These are phyloP conservation scores for Astrocystis sublimbata DNA, from an alignment of 495 filamentous ascomycete genomes.

Conservation along the genomic window DNA sequence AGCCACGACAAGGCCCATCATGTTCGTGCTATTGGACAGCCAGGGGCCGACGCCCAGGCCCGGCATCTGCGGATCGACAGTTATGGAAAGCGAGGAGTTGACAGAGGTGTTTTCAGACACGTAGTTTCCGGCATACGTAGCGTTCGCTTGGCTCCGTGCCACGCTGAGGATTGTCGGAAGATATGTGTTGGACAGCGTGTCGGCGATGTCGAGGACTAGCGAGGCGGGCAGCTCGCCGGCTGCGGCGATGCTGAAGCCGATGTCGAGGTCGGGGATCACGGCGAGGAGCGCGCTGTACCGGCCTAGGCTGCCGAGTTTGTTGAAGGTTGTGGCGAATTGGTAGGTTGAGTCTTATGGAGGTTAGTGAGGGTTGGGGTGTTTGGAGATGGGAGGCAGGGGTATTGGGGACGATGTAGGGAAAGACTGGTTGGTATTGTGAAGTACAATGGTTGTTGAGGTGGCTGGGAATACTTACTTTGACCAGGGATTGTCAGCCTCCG, in stretches of 20 bases:
- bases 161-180: conserved; percentile 39
- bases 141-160: conserved; percentile 39
- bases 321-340: conserved; percentile 49
- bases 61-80: conserved; percentile 35
- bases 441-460: neutral
- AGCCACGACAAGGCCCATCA: conserved; percentile 37
- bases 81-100: conserved; percentile 45
- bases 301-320: conserved; percentile 55
- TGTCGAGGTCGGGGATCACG: conserved; percentile 55
- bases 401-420: neutral
- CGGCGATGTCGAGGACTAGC: conserved; percentile 37
- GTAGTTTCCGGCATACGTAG: conserved; percentile 42
- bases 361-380: neutral
- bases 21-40: conserved; percentile 53
- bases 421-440: neutral
- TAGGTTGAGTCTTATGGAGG: conserved; percentile 39
- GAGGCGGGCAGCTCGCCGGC: conserved; percentile 42
- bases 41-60: conserved; percentile 48
- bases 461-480: conserved; percentile 13
- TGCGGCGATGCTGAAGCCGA: conserved; percentile 53
- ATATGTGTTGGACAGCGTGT: conserved; percentile 36
- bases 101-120: conserved; percentile 24
- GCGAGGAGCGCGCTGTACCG: conserved; percentile 49
- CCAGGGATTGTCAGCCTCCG: conserved; percentile 29
- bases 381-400: neutral